Percentiles rank a stretch among this genome's conserved stretches.
Conservation (phyloP, 805 yeast genomes). For the Yamadazyma akitaensis region DNA sequence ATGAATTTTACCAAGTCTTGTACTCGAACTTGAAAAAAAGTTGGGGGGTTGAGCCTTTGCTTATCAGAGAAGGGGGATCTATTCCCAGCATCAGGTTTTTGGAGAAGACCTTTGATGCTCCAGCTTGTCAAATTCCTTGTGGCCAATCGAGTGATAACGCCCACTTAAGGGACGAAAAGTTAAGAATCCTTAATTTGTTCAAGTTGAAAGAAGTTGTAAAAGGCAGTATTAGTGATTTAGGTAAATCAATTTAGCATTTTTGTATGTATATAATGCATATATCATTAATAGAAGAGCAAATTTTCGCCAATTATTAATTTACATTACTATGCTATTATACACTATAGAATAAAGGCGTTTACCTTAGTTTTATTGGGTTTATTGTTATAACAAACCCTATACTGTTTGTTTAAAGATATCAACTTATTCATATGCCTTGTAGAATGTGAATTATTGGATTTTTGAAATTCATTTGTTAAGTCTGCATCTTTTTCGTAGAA, state of each 20-base stretch:
- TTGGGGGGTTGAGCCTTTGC: constrained; percentile 80
- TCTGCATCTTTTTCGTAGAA: constrained; percentile 31
- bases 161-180: constrained; percentile 82
- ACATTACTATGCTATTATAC: constrained; percentile 2
- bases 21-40: constrained; percentile 57
- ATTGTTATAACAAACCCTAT: constrained; percentile 26
- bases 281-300: not conserved
- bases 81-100: constrained; percentile 85
- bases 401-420: constrained; percentile 9
- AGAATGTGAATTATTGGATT: constrained; percentile 17
- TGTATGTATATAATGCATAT: constrained; percentile 17
- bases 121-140: constrained; percentile 94
- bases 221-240: constrained; percentile 45
- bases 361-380: constrained; percentile 11
- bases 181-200: constrained; percentile 73
- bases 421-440: constrained; percentile 22
- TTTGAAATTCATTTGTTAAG: constrained; percentile 9
- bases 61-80: constrained; percentile 95
- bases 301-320: not conserved
- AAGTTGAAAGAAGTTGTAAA: constrained; percentile 65
- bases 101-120: constrained; percentile 78
- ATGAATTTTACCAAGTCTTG: constrained; percentile 67
- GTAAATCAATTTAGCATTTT: not conserved
- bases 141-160: constrained; percentile 96
- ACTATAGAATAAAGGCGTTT: constrained; percentile 6